Conservation (phyloP, 306 rosid genomes). For the Canavalia gladiata region DNA sequence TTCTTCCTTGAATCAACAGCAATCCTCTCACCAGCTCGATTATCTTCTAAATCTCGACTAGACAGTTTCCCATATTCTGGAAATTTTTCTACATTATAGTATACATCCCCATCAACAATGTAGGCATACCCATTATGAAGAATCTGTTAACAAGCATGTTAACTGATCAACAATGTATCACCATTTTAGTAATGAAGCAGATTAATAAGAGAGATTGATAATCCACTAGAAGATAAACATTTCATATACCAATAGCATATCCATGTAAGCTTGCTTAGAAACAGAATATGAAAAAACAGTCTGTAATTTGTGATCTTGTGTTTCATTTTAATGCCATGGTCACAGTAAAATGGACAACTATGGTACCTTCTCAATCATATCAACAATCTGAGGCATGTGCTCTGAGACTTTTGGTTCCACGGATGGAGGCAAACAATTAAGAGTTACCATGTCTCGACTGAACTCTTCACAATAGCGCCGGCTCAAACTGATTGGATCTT, state of each 20-base stretch:
- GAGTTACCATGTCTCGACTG: slow-evolving; percentile 75
- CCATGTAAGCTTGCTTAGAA: slow-evolving; percentile 38
- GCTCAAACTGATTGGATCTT: slow-evolving; percentile 90
- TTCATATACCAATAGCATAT: slow-evolving; percentile 19
- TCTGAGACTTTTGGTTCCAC: slow-evolving; percentile 93
- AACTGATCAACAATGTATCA: slow-evolving; percentile 45
- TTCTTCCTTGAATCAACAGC: slow-evolving; percentile 91
- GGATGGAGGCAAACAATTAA: slow-evolving; percentile 83
- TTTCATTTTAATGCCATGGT: background rate
- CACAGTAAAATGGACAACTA: slow-evolving; percentile 29
- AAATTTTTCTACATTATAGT: slow-evolving; percentile 80
- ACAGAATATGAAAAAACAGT: slow-evolving; percentile 22
- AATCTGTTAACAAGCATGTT: slow-evolving; percentile 71
- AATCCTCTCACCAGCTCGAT: slow-evolving; percentile 98
- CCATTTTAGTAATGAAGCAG: slow-evolving; percentile 32
- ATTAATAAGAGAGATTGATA: slow-evolving; percentile 27
- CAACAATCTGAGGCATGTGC: slow-evolving; percentile 87
- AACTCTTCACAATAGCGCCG: slow-evolving; percentile 83
- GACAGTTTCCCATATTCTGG: slow-evolving; percentile 89
- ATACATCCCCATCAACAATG: slow-evolving; percentile 85
- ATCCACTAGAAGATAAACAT: slow-evolving; percentile 31
- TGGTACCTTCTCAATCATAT: slow-evolving; percentile 85
- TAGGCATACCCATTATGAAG: slow-evolving; percentile 89
- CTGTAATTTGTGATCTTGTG: slow-evolving; percentile 29
- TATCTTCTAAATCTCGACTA: slow-evolving; percentile 86